Percentiles rank a stretch among this genome's conserved stretches.
phyloP scores from a whole-genome alignment of 2,329 filamentous ascomycete genomes.

The Xylaria digitata region DNA sequence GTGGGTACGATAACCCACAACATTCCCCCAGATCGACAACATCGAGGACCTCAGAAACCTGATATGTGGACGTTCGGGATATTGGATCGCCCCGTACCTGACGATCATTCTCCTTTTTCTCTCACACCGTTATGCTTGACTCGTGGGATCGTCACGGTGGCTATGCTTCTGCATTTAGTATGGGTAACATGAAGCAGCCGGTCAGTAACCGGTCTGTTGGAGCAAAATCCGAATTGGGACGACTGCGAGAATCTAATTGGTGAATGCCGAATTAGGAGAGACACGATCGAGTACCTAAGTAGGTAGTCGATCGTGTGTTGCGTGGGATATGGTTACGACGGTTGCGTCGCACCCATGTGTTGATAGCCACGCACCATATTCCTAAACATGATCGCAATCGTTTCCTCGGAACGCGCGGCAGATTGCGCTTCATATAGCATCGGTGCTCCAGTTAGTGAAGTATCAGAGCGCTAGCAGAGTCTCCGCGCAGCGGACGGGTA shows the following conservation, averaged over 20 bases:
- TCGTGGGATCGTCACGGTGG: slow-evolving; percentile 31
- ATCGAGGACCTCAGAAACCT: slow-evolving; percentile 2
- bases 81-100: slow-evolving; percentile 31
- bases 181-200: slow-evolving; percentile 7
- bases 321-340: background rate
- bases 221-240: slow-evolving; percentile 37
- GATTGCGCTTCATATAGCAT: slow-evolving; percentile 7
- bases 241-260: slow-evolving; percentile 36
- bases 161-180: slow-evolving; percentile 17
- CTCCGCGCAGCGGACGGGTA: slow-evolving; percentile 3
- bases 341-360: background rate
- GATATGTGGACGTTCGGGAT: slow-evolving; percentile 14
- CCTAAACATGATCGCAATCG: background rate
- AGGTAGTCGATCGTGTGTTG: background rate
- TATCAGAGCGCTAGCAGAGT: slow-evolving; percentile 9
- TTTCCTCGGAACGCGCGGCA: slow-evolving; percentile 13
- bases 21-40: slow-evolving; percentile 20
- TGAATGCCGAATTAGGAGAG: slow-evolving; percentile 19
- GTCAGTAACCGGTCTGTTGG: slow-evolving; percentile 22
- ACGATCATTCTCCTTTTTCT: slow-evolving; percentile 27
- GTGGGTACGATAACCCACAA: background rate
- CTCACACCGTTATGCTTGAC: slow-evolving; percentile 4
- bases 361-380: background rate
- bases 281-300: background rate
- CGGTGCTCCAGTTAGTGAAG: slow-evolving; percentile 8